Evolutionary conservation across 1,139 yeast species (phyloP), one percentile per base, ranked within the genome.

Genomic region (Candida tetrigidarum): DNA sequence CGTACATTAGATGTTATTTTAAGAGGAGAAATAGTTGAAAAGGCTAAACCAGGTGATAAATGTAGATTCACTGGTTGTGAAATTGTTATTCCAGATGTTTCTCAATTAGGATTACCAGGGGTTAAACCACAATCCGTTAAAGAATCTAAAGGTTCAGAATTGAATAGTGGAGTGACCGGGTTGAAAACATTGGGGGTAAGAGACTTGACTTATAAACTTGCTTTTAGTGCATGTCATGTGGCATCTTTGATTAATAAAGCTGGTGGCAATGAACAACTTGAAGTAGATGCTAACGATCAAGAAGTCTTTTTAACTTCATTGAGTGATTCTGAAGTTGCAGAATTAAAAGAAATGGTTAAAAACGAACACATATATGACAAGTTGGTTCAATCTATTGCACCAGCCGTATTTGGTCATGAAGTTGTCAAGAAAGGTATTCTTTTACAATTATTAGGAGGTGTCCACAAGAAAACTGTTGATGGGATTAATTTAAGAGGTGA

Each of bases 11-110:
- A 93, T 64, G 96, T 93, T 22, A 87, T 93, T 45, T 70, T 93
- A 46, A 78, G 99, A 58, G 99, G 99, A 39, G 98, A 93, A 57
- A 79, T 91, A 42, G 99, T 95, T 7, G 99, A 93, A 63, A 79
- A 92, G 53, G 98, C 98, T 3, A 95, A 93, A 65, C 98, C 99
- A 0, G 99, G 99, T 53, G 99, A 93, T 64, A 88, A 91, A 63
- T 90, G 97, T 69, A 83, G 84, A 54, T 92, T 95, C 64, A 90
- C 97, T 0, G 99, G 99, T 41, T 87, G 97, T 1, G 96, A 91
- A 60, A 91, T 95, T 49, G 99, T 93, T 11, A 83, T 93, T 19
- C 99, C 99, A 1, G 99, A 93, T 67, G 87, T 95, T 8, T 76
- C 96, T 1, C 99, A 95, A 66, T 75, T 93, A 45, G 97, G 98